A percentile compares a stretch with the other conserved stretches of the same genome.
Evolutionary conservation across 129 eudicot genomes (phyloP).

Genomic region (Solidago caesia): DNA sequence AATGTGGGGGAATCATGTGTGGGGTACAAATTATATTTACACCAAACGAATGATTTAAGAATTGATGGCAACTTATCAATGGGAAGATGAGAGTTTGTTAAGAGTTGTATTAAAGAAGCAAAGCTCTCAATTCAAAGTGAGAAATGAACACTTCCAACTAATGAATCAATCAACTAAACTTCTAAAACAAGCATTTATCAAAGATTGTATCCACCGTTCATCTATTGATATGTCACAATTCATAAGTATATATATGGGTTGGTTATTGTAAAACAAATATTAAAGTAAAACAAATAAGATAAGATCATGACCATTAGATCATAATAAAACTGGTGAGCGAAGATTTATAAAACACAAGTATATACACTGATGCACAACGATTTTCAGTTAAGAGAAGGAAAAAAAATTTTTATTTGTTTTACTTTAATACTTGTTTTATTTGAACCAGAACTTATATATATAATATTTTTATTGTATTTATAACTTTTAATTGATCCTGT

Average conservation of each 20-base stretch:
- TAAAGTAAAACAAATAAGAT: too few species aligned
- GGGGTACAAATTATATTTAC: conserved; percentile 31
- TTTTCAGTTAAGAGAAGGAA: too few species aligned
- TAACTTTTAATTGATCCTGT: not conserved
- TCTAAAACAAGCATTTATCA: conserved; percentile 36
- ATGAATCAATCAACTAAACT: conserved; percentile 41
- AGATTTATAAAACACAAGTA: too few species aligned
- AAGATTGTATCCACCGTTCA: not conserved
- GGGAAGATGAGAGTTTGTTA: conserved; percentile 42
- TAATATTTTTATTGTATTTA: not conserved
- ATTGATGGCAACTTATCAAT: conserved; percentile 40
- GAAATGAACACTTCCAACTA: conserved; percentile 45
- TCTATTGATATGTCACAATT: conserved; percentile 25
- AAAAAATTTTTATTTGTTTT: too few species aligned
- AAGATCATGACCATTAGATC: too few species aligned
- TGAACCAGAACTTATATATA: not conserved
- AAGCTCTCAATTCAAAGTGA: conserved; percentile 29
- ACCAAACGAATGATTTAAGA: conserved; percentile 38
- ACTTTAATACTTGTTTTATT: too few species aligned
- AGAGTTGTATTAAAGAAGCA: conserved; percentile 61
- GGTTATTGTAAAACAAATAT: too few species aligned
- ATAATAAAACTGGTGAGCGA: too few species aligned
- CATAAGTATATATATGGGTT: not conserved
- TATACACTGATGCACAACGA: too few species aligned
- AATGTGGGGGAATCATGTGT: conserved; percentile 31